These are phyloP conservation scores for Ballota nigra DNA, from an alignment of 257 asterid genomes.

Conservation along the genomic window DNA sequence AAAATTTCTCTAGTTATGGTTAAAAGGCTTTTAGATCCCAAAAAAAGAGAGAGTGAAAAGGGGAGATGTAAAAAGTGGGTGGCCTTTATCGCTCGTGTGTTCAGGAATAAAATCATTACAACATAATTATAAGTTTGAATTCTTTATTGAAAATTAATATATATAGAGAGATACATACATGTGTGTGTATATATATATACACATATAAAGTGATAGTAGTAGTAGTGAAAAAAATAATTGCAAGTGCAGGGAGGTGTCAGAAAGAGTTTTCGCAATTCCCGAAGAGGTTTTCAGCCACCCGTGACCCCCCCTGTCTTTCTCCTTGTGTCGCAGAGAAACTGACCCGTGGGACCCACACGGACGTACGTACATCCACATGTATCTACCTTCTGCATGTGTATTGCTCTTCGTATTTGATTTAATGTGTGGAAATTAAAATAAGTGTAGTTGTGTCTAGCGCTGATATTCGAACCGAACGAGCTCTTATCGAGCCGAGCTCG, in stretches of 20 bases:
- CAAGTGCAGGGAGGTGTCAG: constrained; percentile 20
- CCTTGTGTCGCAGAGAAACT: constrained; percentile 28
- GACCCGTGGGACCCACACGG: constrained; percentile 30
- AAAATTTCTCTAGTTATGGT: constrained; percentile 4
- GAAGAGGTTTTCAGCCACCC: constrained; percentile 36
- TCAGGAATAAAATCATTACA: constrained; percentile 61
- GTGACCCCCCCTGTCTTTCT: constrained; percentile 34
- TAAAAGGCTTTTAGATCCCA: constrained; percentile 24
- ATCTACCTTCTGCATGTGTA: not conserved
- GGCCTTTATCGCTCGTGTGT: constrained; percentile 54
- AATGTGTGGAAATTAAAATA: no score
- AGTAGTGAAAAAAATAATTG: not conserved
- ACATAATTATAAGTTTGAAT: constrained; percentile 49
- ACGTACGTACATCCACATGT: no score
- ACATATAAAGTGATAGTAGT: not conserved
- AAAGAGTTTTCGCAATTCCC: constrained; percentile 45
- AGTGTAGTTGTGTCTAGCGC: no score
- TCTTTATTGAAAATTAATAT: constrained; percentile 1
- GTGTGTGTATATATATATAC: no score
- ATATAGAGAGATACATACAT: no score
- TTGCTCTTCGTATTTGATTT: not conserved
- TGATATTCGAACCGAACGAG: no score
- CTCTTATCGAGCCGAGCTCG: no score
- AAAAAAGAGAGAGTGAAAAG: constrained; percentile 23
- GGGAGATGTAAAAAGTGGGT: constrained; percentile 44